Evolutionary conservation across 2,329 filamentous ascomycete species (phyloP).

Genomic region (Aspergillus sp.): DNA sequence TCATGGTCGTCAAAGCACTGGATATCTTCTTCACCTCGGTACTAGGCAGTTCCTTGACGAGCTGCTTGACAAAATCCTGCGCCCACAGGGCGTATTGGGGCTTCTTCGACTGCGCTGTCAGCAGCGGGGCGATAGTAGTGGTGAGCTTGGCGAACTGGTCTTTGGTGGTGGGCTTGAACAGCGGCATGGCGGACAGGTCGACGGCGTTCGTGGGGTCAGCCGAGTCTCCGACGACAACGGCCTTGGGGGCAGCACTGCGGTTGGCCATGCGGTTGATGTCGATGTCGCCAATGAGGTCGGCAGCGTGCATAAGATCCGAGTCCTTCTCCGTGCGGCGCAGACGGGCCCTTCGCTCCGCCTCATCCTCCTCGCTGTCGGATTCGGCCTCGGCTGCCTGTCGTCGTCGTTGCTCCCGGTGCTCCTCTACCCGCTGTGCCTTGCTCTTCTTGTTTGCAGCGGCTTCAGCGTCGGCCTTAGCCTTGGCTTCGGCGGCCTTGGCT

Average conservation of each 20-base stretch:
- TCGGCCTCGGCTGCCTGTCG: conserved; percentile 55
- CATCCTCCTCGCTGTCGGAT: conserved; percentile 63
- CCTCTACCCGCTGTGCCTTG: conserved; percentile 79
- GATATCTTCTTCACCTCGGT: conserved; percentile 96
- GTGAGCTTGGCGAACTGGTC: conserved; percentile 77
- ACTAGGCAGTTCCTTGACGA: conserved; percentile 81
- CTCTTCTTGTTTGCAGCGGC: conserved; percentile 87
- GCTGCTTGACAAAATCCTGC: conserved; percentile 82
- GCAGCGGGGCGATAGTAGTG: conserved; percentile 71
- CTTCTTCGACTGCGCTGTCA: conserved; percentile 74
- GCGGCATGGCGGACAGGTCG: conserved; percentile 71
- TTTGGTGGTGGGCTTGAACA: conserved; percentile 90
- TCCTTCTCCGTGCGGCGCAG: conserved; percentile 79
- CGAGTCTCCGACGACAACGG: conserved; percentile 60
- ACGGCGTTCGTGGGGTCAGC: conserved; percentile 73
- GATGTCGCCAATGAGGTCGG: conserved; percentile 80
- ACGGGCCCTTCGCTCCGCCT: conserved; percentile 67
- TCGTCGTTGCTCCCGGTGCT: conserved; percentile 63
- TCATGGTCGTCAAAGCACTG: conserved; percentile 77
- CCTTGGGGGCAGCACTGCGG: conserved; percentile 60
- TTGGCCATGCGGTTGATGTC: conserved; percentile 63
- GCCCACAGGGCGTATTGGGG: conserved; percentile 85
- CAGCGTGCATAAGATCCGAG: conserved; percentile 79
- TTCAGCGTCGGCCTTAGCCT: conserved; percentile 83
- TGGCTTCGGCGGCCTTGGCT: conserved; percentile 77